phyloP scores from a whole-genome alignment of 169 alveolate genomes.

The Amoebophrya sp. region DNA sequence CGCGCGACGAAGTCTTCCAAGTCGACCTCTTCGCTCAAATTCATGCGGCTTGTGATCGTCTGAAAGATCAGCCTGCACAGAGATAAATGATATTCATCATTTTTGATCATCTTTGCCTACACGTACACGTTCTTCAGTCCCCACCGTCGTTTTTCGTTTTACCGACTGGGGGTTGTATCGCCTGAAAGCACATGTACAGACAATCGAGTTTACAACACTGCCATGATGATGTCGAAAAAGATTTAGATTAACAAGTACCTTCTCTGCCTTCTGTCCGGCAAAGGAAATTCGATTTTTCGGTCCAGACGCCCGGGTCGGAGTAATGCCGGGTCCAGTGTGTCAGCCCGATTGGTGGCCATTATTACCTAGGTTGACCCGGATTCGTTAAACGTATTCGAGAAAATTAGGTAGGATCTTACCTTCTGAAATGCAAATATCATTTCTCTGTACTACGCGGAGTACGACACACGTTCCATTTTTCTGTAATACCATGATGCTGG shows the following conservation, averaged over 20 bases:
- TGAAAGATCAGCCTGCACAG: constrained; percentile 45
- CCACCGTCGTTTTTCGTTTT: too few species aligned
- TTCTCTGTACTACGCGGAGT: too few species aligned
- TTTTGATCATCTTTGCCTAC: too few species aligned
- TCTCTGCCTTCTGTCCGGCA: constrained; percentile 95
- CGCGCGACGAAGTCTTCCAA: constrained; percentile 91
- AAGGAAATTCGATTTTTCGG: constrained; percentile 95
- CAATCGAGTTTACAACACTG: background rate
- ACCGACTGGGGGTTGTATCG: too few species aligned
- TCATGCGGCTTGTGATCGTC: constrained; percentile 91
- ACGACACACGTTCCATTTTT: too few species aligned
- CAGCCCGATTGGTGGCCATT: constrained; percentile 79
- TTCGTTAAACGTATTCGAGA: too few species aligned
- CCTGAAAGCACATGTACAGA: too few species aligned
- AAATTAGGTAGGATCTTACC: too few species aligned
- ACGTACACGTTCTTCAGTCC: too few species aligned
- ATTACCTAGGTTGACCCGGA: too few species aligned
- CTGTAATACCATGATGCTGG: too few species aligned
- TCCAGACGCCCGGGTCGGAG: constrained; percentile 85
- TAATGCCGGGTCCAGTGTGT: constrained; percentile 98
- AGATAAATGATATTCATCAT: constrained; percentile 44
- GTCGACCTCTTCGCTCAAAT: constrained; percentile 92
- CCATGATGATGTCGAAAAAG: background rate
- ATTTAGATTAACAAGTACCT: constrained; percentile 50
- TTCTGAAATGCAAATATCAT: too few species aligned